phyloP scores from a whole-genome alignment of 2,329 filamentous ascomycete species.

The Colletotrichum limetticola region DNA sequence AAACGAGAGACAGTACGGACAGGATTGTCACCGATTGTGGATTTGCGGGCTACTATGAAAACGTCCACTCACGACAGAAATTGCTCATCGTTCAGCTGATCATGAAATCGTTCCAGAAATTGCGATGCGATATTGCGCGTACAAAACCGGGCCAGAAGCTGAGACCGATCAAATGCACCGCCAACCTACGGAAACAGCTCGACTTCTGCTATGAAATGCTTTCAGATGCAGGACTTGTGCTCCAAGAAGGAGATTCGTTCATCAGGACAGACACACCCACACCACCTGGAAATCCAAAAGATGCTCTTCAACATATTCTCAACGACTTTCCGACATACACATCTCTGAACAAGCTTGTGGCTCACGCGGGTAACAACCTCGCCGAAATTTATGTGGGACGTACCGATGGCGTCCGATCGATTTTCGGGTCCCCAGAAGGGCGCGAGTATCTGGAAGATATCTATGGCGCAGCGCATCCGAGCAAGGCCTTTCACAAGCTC shows the following conservation, averaged over 20 bases:
- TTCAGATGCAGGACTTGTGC: not conserved
- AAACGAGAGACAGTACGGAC: constrained; percentile 3
- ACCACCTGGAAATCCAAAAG: not conserved
- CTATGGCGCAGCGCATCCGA: constrained; percentile 17
- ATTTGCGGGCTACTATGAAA: constrained; percentile 9
- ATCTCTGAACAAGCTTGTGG: constrained; percentile 8
- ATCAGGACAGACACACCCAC: not conserved
- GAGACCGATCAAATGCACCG: not conserved
- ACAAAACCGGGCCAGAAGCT: constrained; percentile 13
- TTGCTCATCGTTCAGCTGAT: not conserved
- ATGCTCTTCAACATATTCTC: not conserved
- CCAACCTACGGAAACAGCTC: constrained; percentile 5
- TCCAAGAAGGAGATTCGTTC: not conserved
- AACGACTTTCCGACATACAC: constrained; percentile 4
- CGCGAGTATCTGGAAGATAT: constrained; percentile 26
- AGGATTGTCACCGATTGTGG: constrained; percentile 14
- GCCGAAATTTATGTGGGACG: constrained; percentile 18
- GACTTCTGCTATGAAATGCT: constrained; percentile 21
- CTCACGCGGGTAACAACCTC: constrained; percentile 5
- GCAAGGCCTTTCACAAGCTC: constrained; percentile 22
- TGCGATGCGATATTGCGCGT: constrained; percentile 10
- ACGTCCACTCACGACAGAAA: constrained; percentile 11
- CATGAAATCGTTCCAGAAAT: constrained; percentile 15
- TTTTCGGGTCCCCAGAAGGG: constrained; percentile 13
- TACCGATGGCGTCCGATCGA: constrained; percentile 12